Conservation (phyloP, 768 basidiomycete genomes). For the Tricholoma hemisulphureum region DNA sequence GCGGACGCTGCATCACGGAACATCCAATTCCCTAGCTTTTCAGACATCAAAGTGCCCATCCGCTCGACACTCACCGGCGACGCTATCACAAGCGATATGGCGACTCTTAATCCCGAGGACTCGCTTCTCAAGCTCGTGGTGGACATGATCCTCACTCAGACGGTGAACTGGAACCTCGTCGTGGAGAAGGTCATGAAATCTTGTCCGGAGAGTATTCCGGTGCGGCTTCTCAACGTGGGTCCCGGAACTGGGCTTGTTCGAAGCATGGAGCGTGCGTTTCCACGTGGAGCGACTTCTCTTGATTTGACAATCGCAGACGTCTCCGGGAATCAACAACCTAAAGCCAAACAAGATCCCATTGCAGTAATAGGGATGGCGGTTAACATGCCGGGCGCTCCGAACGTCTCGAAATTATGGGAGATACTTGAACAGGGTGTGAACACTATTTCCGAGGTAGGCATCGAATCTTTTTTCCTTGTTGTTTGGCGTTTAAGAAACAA, state of each 20-base stretch:
- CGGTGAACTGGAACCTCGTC: conserved; percentile 53
- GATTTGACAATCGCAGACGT: conserved; percentile 20
- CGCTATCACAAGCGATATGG: conserved; percentile 22
- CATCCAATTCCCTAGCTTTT: conserved; percentile 50
- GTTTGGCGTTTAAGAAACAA: conserved; percentile 2
- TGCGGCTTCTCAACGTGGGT: conserved; percentile 50
- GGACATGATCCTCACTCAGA: conserved; percentile 49
- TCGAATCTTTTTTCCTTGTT: not conserved
- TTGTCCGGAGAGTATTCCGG: conserved; percentile 18
- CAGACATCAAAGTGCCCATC: conserved; percentile 47
- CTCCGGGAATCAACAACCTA: conserved; percentile 1
- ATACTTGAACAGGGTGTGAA: conserved; percentile 55
- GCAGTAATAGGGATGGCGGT: conserved; percentile 75
- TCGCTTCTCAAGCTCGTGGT: conserved; percentile 44
- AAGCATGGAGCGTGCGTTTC: conserved; percentile 36
- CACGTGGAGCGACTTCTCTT: conserved; percentile 15
- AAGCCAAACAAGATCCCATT: conserved; percentile 47
- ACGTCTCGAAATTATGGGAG: conserved; percentile 53
- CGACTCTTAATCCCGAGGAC: conserved; percentile 5
- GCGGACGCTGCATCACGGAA: conserved; percentile 41
- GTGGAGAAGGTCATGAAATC: conserved; percentile 26
- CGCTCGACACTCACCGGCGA: conserved; percentile 47
- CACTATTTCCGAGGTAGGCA: conserved; percentile 54
- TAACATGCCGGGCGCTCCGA: conserved; percentile 53
- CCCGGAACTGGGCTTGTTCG: conserved; percentile 43